phyloP scores from a whole-genome alignment of 2,329 filamentous ascomycete genomes.

The Penicillium sp. region DNA sequence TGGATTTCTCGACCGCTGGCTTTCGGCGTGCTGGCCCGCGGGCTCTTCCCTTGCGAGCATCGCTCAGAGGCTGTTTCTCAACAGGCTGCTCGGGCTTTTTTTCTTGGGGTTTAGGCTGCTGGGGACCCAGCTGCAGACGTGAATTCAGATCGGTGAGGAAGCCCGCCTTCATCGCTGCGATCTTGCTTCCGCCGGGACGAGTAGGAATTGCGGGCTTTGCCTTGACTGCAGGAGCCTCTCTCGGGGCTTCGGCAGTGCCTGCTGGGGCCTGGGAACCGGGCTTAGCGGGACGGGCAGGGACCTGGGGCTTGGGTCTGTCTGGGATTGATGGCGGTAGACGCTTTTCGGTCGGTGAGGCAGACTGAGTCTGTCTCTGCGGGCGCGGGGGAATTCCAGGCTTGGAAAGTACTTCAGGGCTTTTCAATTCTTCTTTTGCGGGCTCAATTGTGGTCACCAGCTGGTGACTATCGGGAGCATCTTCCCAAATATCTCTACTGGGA shows the following conservation, averaged over 20 bases:
- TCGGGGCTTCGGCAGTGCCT: slow-evolving; percentile 32
- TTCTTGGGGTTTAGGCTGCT: slow-evolving; percentile 71
- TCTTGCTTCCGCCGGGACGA: slow-evolving; percentile 77
- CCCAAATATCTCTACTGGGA: slow-evolving; percentile 91
- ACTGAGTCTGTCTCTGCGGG: slow-evolving; percentile 35
- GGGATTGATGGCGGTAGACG: slow-evolving; percentile 54
- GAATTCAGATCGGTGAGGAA: slow-evolving; percentile 94
- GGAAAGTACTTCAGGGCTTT: slow-evolving; percentile 35
- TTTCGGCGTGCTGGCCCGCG: slow-evolving; percentile 79
- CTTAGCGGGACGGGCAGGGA: slow-evolving; percentile 66
- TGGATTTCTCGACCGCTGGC: slow-evolving; percentile 59
- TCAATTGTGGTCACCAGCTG: slow-evolving; percentile 68
- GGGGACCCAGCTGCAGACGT: slow-evolving; percentile 81
- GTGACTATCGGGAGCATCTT: slow-evolving; percentile 83
- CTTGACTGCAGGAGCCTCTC: slow-evolving; percentile 49
- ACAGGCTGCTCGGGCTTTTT: slow-evolving; percentile 58
- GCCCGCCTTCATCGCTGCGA: slow-evolving; percentile 83
- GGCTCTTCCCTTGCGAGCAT: slow-evolving; percentile 87
- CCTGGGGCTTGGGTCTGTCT: slow-evolving; percentile 61
- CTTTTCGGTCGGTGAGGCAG: slow-evolving; percentile 49
- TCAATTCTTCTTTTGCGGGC: slow-evolving; percentile 53
- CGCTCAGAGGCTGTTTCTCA: slow-evolving; percentile 75
- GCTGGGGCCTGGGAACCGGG: slow-evolving; percentile 36
- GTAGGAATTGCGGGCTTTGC: slow-evolving; percentile 81
- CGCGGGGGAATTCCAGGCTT: slow-evolving; percentile 36